A percentile compares a stretch with the other conserved stretches of the same genome.
phyloP scores from a whole-genome alignment of 768 basidiomycete species.

The Boletus vermiculosoides region DNA sequence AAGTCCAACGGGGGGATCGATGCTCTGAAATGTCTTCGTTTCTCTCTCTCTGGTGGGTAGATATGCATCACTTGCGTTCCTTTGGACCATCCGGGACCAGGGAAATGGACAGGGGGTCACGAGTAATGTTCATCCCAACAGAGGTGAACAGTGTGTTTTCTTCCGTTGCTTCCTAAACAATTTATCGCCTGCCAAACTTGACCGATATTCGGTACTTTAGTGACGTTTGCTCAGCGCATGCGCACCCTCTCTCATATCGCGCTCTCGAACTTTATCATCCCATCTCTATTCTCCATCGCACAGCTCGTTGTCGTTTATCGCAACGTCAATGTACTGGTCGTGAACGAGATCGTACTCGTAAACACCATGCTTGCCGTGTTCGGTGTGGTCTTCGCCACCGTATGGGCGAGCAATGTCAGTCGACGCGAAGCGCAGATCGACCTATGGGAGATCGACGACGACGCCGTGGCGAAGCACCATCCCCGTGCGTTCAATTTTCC shows the following conservation, averaged over 20 bases:
- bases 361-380: constrained; percentile 34
- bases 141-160: neutral
- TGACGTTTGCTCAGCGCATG: constrained; percentile 23
- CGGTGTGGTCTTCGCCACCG: constrained; percentile 35
- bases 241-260: constrained; percentile 31
- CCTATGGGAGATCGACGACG: neutral
- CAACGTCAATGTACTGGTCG: constrained; percentile 15
- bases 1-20: neutral
- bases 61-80: constrained; percentile 28
- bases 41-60: constrained; percentile 1
- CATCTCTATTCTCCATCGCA: constrained; percentile 30
- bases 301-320: constrained; percentile 32
- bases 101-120: constrained; percentile 14
- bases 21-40: neutral
- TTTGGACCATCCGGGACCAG: constrained; percentile 26
- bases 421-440: neutral
- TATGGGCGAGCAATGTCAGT: constrained; percentile 25
- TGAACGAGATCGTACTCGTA: constrained; percentile 29
- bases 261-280: constrained; percentile 34
- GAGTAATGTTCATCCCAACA: constrained; percentile 18
- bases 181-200: neutral
- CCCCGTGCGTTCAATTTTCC: constrained; percentile 4
- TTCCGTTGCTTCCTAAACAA: neutral
- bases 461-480: neutral
- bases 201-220: neutral